phyloP scores from a whole-genome alignment of 169 alveolate genomes.

The Cryptosporidium viatorum region DNA sequence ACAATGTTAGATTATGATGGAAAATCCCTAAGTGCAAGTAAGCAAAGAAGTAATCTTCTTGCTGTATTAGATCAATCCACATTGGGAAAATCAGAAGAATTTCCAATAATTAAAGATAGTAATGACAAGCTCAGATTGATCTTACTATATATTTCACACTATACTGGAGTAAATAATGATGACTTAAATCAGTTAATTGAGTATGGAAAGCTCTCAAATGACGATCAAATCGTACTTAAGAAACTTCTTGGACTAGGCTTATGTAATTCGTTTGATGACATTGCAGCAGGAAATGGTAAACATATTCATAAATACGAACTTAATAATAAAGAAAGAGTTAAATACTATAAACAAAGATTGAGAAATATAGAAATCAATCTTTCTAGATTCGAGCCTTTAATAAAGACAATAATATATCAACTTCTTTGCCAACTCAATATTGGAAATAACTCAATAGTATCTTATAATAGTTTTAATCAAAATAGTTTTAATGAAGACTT shows the following conservation, averaged over 20 bases:
- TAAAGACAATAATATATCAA: conserved; percentile 44
- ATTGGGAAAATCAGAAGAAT: conserved; percentile 62
- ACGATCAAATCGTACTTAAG: conserved; percentile 61
- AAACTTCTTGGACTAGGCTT: conserved; percentile 51
- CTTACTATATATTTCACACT: conserved; percentile 78
- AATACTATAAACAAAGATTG: conserved; percentile 63
- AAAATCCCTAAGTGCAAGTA: conserved; percentile 75
- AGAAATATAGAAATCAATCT: conserved; percentile 32
- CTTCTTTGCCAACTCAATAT: conserved; percentile 45
- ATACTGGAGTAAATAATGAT: conserved; percentile 77
- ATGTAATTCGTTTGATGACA: conserved; percentile 69
- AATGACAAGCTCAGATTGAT: conserved; percentile 79
- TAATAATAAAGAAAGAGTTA: conserved; percentile 60
- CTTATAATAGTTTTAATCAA: conserved; percentile 50
- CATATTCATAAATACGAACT: conserved; percentile 41
- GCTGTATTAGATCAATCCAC: conserved; percentile 34
- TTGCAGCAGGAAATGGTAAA: conserved; percentile 66
- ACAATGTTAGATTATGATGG: conserved; percentile 84
- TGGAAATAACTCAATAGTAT: conserved; percentile 47
- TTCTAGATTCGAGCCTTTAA: conserved; percentile 64
- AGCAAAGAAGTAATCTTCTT: conserved; percentile 69
- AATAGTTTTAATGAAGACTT: conserved; percentile 39
- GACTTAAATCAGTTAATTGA: conserved; percentile 49
- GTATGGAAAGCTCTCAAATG: conserved; percentile 32
- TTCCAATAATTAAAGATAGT: conserved; percentile 8